Evolutionary conservation across 2,329 filamentous ascomycete species (phyloP).

Genomic region (Cercospora sp.): DNA sequence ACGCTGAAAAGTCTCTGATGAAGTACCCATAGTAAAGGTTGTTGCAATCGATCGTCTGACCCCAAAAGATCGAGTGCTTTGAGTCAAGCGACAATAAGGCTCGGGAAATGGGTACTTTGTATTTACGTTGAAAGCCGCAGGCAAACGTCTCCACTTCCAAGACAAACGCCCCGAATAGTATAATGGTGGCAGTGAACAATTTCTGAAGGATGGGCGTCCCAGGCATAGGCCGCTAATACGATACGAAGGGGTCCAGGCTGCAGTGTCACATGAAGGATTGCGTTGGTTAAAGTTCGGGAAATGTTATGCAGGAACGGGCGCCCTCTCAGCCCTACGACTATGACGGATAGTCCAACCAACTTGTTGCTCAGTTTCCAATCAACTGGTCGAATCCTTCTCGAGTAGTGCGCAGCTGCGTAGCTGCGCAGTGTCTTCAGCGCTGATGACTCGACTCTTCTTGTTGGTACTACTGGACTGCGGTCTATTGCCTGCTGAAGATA

Average conservation of each 20-base stretch:
- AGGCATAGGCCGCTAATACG: background rate
- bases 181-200: background rate
- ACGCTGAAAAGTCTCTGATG: background rate
- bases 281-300: background rate
- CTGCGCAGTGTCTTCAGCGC: background rate
- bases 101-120: background rate
- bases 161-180: constrained; percentile 1
- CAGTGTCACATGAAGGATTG: background rate
- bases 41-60: background rate
- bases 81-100: background rate
- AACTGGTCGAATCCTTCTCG: background rate
- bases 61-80: background rate
- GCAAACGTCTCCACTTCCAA: background rate
- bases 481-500: background rate
- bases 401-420: background rate
- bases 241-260: background rate
- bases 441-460: background rate
- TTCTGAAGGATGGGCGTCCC: background rate
- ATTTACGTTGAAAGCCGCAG: background rate
- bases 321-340: background rate
- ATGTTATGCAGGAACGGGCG: background rate
- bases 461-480: background rate
- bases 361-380: background rate
- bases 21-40: background rate
- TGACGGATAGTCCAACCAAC: background rate